Evolutionary conservation across 2,329 filamentous ascomycete genomes (phyloP).

Genomic region (Bisporella sp.): DNA sequence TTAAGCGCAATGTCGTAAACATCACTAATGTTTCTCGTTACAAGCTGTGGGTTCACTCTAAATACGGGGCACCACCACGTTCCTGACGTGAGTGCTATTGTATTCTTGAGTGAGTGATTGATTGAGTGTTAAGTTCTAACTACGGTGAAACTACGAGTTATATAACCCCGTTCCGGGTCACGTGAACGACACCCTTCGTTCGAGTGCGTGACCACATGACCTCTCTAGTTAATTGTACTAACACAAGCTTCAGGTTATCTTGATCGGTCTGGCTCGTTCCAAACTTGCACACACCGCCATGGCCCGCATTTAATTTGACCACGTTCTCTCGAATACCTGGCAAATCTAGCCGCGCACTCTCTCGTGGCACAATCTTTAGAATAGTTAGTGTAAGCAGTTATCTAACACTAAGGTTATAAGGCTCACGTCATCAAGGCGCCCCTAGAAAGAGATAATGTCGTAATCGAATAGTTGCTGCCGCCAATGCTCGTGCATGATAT

Average conservation of each 20-base stretch:
- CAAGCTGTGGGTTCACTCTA: no score
- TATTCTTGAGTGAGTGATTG: no score
- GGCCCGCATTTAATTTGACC: constrained; percentile 8
- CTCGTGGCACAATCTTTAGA: constrained; percentile 3
- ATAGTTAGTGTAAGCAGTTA: background rate
- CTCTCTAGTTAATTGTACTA: constrained; percentile 1
- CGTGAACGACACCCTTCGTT: no score
- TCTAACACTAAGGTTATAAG: background rate
- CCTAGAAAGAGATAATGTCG: constrained; percentile 17
- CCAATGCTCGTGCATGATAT: constrained; percentile 11
- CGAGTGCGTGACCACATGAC: constrained; percentile 1
- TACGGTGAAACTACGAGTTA: background rate
- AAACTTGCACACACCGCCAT: constrained; percentile 6
- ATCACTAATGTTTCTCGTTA: no score
- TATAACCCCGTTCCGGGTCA: background rate
- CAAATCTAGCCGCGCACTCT: constrained; percentile 6
- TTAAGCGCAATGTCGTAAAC: no score
- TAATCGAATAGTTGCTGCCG: constrained; percentile 2
- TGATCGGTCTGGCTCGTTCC: constrained; percentile 3
- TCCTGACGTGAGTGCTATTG: no score
- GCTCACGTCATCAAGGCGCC: constrained; percentile 14
- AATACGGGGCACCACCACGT: no score
- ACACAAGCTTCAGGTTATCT: constrained; percentile 6
- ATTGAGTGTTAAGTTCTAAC: no score
- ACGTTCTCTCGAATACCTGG: constrained; percentile 5